Evolutionary conservation across 192 early-diverging fungal genomes (phyloP).

Genomic region (Bifiguratus adelaidae): DNA sequence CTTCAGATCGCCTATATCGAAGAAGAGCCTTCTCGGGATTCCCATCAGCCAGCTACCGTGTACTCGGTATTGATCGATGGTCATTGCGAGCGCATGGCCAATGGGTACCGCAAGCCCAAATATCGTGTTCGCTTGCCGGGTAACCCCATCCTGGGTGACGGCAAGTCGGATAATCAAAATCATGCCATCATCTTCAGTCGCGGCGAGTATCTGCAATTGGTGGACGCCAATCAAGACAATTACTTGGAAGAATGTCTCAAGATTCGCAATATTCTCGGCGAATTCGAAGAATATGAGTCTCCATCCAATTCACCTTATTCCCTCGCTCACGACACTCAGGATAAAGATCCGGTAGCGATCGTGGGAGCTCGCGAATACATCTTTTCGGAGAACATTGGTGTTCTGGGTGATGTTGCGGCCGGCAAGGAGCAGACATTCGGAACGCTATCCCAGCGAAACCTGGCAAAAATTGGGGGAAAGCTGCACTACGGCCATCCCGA

Average conservation of each 20-base stretch:
- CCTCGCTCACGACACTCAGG: constrained; percentile 22
- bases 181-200: constrained; percentile 61
- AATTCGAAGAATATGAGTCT: constrained; percentile 56
- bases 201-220: constrained; percentile 65
- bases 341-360: constrained; percentile 52
- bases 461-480: constrained; percentile 55
- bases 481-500: constrained; percentile 73
- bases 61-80: constrained; percentile 54
- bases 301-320: constrained; percentile 37
- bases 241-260: constrained; percentile 70
- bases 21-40: constrained; percentile 28
- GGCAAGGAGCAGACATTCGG: constrained; percentile 71
- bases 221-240: constrained; percentile 75
- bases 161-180: constrained; percentile 71
- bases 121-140: constrained; percentile 56
- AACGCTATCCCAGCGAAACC: constrained; percentile 61
- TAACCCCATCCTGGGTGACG: constrained; percentile 66
- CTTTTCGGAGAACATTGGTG: constrained; percentile 59
- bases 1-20: constrained; percentile 61
- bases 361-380: constrained; percentile 65
- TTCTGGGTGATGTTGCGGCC: constrained; percentile 63
- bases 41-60: constrained; percentile 22
- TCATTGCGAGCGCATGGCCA: constrained; percentile 37
- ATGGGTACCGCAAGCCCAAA: constrained; percentile 45
- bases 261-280: constrained; percentile 60